phyloP scores from a whole-genome alignment of 495 filamentous ascomycete genomes.

The Aspergillus sparsus region DNA sequence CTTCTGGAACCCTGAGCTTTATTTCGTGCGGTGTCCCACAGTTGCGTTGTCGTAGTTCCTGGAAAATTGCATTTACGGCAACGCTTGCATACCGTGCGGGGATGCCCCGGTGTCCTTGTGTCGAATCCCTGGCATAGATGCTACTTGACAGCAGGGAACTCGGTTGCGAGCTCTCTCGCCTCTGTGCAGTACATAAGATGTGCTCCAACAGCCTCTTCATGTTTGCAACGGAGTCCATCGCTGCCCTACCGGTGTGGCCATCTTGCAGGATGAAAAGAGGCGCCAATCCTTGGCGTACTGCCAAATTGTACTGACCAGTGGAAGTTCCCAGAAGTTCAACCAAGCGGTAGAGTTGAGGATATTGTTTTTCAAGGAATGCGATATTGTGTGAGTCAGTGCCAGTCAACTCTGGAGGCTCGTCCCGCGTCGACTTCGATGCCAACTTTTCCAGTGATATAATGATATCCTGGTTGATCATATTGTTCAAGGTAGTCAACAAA shows the following conservation, averaged over 20 bases:
- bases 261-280: background rate
- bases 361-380: too few relatives aligned
- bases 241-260: background rate
- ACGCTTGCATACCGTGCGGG: constrained; percentile 3
- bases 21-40: constrained; percentile 9
- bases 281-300: background rate
- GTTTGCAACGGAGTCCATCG: background rate
- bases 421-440: background rate
- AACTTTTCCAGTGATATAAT: background rate
- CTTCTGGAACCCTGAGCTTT: background rate
- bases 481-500: background rate
- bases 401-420: too few relatives aligned
- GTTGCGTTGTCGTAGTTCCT: background rate
- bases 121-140: too few relatives aligned
- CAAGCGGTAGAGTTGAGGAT: background rate
- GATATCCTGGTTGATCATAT: background rate
- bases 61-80: background rate
- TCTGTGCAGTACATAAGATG: background rate
- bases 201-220: background rate
- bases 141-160: background rate
- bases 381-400: too few relatives aligned
- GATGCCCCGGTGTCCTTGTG: background rate
- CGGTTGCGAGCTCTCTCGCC: background rate
- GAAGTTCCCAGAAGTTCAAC: background rate
- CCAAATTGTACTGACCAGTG: background rate